Evolutionary conservation across 768 basidiomycete genomes (phyloP).

Genomic region (Rhodotorula taiwanensis): DNA sequence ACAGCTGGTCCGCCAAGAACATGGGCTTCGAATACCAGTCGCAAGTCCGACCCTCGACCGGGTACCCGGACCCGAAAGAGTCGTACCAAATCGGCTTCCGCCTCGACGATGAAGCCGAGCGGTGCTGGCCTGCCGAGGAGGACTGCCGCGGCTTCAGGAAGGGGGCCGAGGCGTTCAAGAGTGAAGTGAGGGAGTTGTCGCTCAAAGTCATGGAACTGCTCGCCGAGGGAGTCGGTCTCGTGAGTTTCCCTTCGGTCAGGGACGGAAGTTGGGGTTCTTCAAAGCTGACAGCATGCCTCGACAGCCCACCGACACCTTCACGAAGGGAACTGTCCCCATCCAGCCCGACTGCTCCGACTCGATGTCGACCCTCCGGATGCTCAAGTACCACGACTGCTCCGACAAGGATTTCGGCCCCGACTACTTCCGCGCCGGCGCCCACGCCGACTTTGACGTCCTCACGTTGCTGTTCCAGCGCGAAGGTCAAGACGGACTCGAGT

Average conservation of each 20-base stretch:
- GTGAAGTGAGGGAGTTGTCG: constrained; percentile 33
- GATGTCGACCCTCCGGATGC: constrained; percentile 38
- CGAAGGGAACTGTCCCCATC: constrained; percentile 33
- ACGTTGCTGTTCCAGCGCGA: constrained; percentile 42
- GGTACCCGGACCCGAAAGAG: constrained; percentile 42
- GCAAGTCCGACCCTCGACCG: constrained; percentile 41
- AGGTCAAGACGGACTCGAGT: constrained; percentile 42
- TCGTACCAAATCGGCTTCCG: constrained; percentile 39
- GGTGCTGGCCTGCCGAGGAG: constrained; percentile 37
- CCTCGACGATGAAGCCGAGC: constrained; percentile 17
- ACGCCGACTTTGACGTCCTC: constrained; percentile 42
- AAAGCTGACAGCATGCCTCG: not conserved
- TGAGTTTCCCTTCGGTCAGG: not conserved
- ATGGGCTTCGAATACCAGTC: constrained; percentile 17
- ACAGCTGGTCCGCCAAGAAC: constrained; percentile 26
- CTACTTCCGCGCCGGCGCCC: constrained; percentile 41
- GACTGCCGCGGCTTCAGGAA: constrained; percentile 35
- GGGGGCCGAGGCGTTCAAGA: constrained; percentile 33
- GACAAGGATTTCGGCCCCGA: constrained; percentile 37
- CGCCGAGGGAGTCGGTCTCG: constrained; percentile 39
- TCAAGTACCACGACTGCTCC: constrained; percentile 40
- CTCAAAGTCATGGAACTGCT: constrained; percentile 40
- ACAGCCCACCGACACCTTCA: constrained; percentile 38
- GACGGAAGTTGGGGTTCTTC: too few relatives aligned
- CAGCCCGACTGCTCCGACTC: constrained; percentile 36